Base-by-base conservation (phyloP, 768 basidiomycete species). In the Paxillus involutus region DNA sequence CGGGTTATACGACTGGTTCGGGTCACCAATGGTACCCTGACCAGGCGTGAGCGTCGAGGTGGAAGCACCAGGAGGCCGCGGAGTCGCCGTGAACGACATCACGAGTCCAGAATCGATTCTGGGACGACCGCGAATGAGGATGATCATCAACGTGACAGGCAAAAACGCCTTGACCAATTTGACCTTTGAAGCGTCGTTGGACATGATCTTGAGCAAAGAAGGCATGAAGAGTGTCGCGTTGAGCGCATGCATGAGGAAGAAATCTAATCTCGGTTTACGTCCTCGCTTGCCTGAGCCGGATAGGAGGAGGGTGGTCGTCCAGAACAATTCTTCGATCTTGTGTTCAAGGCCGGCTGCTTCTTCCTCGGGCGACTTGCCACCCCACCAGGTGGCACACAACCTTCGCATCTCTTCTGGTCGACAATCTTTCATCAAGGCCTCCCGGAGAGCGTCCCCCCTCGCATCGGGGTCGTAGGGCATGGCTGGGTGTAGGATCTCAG, bases 191-290 rank as follows among this genome's bases (percentile, higher is more conserved):
- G 61, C 64, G 11, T 63, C 58, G 36, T 66, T 72, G 30, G 63
- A 57, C 7, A 71, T 53, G 10, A 66, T 65, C 10, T 61, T 59
- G 37, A 80, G 57, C 36, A 79, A 61, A 0, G 78, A 75, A 21
- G 74, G 74, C 8, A 85, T 57, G 66, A 83, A 82, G 5, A 83
- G 59, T 8, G 80, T 73, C 36, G 76, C 77, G 9, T 77, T 84
- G 42, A 85, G 70, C 42, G 82, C 59, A 59, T 85, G 84, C 81
- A 82, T 80, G 48, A 84, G 67, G 76, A 83, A 81, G 69, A 85
- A 75, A 52, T 32, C 30, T 32, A 10, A 32, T 32, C 30, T 32
- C 7, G 30, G 30, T 32, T 10, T 32, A 6, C 9, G 30, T 10
- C 30, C 30, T 32, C 30, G 6, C 7, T 32, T 32, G 30, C 30